Evolutionary conservation across 306 rosid genomes (phyloP).

Genomic region (Canavalia gladiata): DNA sequence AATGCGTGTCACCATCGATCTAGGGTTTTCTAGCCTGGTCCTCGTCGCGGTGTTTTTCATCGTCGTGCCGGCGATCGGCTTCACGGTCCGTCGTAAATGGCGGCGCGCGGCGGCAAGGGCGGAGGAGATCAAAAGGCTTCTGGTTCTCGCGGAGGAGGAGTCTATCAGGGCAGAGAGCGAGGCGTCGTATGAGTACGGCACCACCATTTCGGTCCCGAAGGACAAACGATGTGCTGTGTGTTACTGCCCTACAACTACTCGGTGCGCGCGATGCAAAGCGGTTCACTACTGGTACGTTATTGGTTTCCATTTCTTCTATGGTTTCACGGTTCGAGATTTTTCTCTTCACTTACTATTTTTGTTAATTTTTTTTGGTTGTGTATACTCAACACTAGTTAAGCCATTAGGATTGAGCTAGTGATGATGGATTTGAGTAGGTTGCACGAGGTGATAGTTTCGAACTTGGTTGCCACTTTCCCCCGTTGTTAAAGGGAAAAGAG

Average conservation of each 20-base stretch:
- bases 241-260: conserved; percentile 73
- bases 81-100: conserved; percentile 62
- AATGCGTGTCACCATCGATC: conserved; percentile 78
- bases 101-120: conserved; percentile 63
- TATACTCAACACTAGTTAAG: not conserved
- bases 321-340: not conserved
- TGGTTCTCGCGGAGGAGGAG: conserved; percentile 78
- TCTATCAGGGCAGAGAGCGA: conserved; percentile 78
- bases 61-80: conserved; percentile 59
- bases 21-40: conserved; percentile 77
- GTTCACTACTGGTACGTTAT: conserved; percentile 79
- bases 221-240: conserved; percentile 73
- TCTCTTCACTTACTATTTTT: not conserved
- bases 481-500: not conserved
- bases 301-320: not conserved
- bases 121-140: conserved; percentile 78
- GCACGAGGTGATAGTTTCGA: not conserved
- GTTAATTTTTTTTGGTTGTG: not conserved
- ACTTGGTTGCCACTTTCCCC: not conserved
- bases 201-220: conserved; percentile 19
- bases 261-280: conserved; percentile 81
- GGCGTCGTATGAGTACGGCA: conserved; percentile 51
- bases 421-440: no score
- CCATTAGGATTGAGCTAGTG: not conserved
- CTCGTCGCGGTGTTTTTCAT: conserved; percentile 48